Evolutionary conservation across 352 stramenopile genomes (phyloP).

Genomic region (Phytophthora pluvialis): DNA sequence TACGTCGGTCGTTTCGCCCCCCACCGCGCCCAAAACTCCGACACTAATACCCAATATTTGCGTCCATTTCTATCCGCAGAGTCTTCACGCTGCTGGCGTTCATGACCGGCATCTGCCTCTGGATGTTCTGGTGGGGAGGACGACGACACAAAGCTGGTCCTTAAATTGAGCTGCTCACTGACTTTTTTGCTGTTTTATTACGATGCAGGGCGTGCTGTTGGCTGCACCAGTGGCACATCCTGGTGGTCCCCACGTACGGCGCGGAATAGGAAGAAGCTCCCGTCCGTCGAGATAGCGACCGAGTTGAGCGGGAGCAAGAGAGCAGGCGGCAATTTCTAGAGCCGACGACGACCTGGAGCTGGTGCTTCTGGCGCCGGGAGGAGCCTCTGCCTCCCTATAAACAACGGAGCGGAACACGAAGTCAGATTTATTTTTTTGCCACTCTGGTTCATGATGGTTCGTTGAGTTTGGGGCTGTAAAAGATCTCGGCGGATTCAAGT

Average conservation of each 20-base stretch:
- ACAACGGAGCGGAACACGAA: constrained; percentile 30
- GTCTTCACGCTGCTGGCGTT: constrained; percentile 85
- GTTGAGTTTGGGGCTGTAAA: not conserved
- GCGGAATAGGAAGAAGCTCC: constrained; percentile 53
- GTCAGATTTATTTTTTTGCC: constrained; percentile 32
- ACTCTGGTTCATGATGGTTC: not conserved
- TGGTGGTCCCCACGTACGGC: constrained; percentile 82
- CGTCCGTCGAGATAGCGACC: not conserved
- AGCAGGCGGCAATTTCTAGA: constrained; percentile 22
- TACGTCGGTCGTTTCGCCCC: constrained; percentile 51
- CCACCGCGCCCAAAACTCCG: not conserved
- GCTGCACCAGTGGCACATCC: constrained; percentile 91
- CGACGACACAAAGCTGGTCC: not conserved
- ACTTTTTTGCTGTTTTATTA: constrained; percentile 27
- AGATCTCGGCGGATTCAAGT: not conserved
- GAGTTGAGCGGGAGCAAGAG: constrained; percentile 2
- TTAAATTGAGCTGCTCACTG: not conserved
- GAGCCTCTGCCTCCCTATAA: constrained; percentile 21
- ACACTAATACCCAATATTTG: constrained; percentile 4
- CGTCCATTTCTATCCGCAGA: constrained; percentile 39
- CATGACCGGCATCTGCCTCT: constrained; percentile 86
- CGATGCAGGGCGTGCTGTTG: constrained; percentile 83
- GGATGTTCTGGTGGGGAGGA: constrained; percentile 84
- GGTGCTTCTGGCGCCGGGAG: not conserved
- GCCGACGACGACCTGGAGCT: constrained; percentile 3